Evolutionary conservation across 179 eudicot genomes (phyloP).

Genomic region (Beta corolliflora): DNA sequence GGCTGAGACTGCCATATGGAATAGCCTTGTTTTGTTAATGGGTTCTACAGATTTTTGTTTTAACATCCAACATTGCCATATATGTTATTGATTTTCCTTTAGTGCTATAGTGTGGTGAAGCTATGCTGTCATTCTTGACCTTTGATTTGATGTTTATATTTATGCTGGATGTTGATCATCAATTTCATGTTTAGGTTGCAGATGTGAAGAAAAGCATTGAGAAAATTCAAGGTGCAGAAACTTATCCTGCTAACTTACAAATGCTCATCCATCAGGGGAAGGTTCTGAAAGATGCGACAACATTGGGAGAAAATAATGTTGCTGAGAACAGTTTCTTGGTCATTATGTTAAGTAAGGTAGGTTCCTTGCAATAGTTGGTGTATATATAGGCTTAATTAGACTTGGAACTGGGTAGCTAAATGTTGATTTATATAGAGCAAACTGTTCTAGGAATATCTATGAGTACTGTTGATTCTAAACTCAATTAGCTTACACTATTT

Average conservation of each 20-base stretch:
- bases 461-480: neutral
- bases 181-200: constrained; percentile 53
- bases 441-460: neutral
- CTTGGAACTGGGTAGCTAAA: neutral
- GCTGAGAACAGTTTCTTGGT: constrained; percentile 79
- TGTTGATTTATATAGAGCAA: neutral
- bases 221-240: constrained; percentile 64
- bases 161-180: neutral
- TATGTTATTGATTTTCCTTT: neutral
- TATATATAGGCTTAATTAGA: neutral
- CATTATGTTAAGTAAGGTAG: constrained; percentile 80
- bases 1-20: too few species aligned
- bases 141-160: too few species aligned
- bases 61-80: neutral
- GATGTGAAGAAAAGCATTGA: constrained; percentile 87
- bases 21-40: neutral
- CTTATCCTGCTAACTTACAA: constrained; percentile 79
- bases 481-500: neutral
- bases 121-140: neutral
- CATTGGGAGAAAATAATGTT: constrained; percentile 76
- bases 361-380: neutral
- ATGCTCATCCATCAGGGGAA: constrained; percentile 93
- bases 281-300: constrained; percentile 86
- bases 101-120: neutral
- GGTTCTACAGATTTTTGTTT: neutral